These are phyloP conservation scores for Trypanosomatidae sp. DNA, from an alignment of 208 protist genomes.

Conservation along the genomic window DNA sequence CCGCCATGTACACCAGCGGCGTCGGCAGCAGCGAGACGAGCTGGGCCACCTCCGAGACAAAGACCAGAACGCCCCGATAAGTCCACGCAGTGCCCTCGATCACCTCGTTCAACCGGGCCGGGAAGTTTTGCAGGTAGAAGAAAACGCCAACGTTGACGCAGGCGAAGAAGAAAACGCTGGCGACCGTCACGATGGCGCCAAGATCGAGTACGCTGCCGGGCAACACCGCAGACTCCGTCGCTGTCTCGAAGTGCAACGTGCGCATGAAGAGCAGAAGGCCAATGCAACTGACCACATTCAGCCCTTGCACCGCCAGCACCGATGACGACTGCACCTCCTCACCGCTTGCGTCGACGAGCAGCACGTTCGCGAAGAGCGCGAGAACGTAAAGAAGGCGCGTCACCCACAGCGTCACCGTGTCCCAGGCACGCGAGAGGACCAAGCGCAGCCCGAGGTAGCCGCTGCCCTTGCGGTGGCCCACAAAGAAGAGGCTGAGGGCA, in stretches of 20 bases:
- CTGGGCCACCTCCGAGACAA: slow-evolving; percentile 36
- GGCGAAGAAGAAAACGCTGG: slow-evolving; percentile 21
- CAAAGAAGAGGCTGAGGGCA: slow-evolving; percentile 45
- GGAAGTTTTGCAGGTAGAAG: slow-evolving; percentile 29
- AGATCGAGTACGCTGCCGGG: slow-evolving; percentile 40
- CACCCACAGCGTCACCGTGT: slow-evolving; percentile 42
- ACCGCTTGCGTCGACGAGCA: slow-evolving; percentile 12
- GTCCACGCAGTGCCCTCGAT: slow-evolving; percentile 37
- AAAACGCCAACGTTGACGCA: slow-evolving; percentile 24
- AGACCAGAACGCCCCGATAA: slow-evolving; percentile 20
- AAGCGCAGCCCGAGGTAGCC: slow-evolving; percentile 34
- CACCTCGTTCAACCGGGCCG: slow-evolving; percentile 9
- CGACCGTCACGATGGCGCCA: slow-evolving; percentile 32
- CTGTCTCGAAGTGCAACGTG: slow-evolving; percentile 32
- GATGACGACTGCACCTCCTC: slow-evolving; percentile 24
- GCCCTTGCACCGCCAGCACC: slow-evolving; percentile 22
- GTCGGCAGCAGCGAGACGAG: slow-evolving; percentile 41
- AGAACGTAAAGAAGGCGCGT: slow-evolving; percentile 34
- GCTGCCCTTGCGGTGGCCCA: slow-evolving; percentile 33
- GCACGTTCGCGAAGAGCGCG: slow-evolving; percentile 25
- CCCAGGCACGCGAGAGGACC: slow-evolving; percentile 20
- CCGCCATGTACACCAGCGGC: slow-evolving; percentile 40
- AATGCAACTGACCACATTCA: slow-evolving; percentile 29
- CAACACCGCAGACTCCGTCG: neutral
- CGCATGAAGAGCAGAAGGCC: slow-evolving; percentile 57